Conservation (phyloP, 169 alveolate genomes). For the Amoebophrya sp. region DNA sequence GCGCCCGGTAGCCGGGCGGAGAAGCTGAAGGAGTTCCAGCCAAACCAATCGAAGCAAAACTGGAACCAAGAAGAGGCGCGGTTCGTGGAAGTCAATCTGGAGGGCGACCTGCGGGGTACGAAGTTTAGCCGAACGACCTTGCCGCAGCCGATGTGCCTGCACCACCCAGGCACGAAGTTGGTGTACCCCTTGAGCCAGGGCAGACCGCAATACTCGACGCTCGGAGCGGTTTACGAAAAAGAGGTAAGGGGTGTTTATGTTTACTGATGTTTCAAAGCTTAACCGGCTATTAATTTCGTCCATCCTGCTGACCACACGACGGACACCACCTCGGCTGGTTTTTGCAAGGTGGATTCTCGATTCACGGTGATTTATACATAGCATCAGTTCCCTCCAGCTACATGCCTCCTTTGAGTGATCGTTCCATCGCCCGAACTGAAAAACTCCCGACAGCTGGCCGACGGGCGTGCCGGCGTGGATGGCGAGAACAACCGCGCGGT, state of each 20-base stretch:
- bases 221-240: not conserved
- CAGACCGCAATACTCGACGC: not conserved
- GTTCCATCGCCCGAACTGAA: too few relatives aligned
- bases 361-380: too few relatives aligned
- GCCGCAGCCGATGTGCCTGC: not conserved
- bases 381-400: not conserved
- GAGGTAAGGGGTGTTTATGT: too few relatives aligned
- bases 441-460: not conserved
- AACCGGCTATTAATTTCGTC: too few relatives aligned
- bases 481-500: not conserved
- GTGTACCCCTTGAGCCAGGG: not conserved
- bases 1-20: not conserved
- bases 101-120: not conserved
- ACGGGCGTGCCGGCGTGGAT: not conserved
- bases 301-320: too few relatives aligned
- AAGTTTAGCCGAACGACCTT: not conserved
- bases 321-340: too few relatives aligned
- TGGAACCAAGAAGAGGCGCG: not conserved
- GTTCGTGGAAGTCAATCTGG: not conserved
- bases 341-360: too few relatives aligned
- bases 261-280: too few relatives aligned
- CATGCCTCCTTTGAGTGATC: not conserved
- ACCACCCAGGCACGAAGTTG: not conserved
- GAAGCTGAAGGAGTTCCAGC: not conserved
- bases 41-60: not conserved